Evolutionary conservation across 192 early-diverging fungal genomes (phyloP), one percentile per base, ranked within the genome.

Genomic region (Jimgerdemannia flammicorona): DNA sequence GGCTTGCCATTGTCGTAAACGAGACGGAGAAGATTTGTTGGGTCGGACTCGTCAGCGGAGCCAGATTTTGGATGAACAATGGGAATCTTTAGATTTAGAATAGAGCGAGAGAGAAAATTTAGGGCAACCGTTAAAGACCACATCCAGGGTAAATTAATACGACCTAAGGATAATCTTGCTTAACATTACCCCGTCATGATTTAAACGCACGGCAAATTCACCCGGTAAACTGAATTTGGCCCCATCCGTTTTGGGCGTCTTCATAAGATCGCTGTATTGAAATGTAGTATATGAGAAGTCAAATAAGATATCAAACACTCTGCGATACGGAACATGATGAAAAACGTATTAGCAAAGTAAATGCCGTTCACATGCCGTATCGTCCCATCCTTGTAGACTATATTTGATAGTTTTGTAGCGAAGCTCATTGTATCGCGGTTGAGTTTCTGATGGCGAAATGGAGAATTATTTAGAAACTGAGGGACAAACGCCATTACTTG

Each of bases 341-440:
- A 6, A 59, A 6, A 59, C 14, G 49, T 6, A 14, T 6, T 10
- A 0, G 14, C 14, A 14, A 14, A 14, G 49, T 59, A 18, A 64
- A 3, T 69, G 4, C 39, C 3, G 40, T 14, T 8, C 4, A 3
- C 54, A 42, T 77, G 87, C 76, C 93, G 76, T 20, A 76, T 73
- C 14, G 73, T 77, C 14, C 93, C 95, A 78, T 93, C 91, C 9
- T 43, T 74, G 74, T 95, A 91, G 0, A 83, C 86, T 54, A 97
- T 85, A 39, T 88, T 82, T 73, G 78, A 87, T 40, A 97, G 81
- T 83, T 97, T 97, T n/a, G 93, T 89, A 0, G 95, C 95, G 82
- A 94, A 92, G 67, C 88, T 91, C 90, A 94, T 89, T 0, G 91
- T 93, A 74, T 97, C 95, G 17, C 95, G 87, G 85, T 97, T 91